A percentile compares a stretch with the other conserved stretches of the same genome.
phyloP scores from a whole-genome alignment of 305 asterid genomes.

The Rubia peregrina region DNA sequence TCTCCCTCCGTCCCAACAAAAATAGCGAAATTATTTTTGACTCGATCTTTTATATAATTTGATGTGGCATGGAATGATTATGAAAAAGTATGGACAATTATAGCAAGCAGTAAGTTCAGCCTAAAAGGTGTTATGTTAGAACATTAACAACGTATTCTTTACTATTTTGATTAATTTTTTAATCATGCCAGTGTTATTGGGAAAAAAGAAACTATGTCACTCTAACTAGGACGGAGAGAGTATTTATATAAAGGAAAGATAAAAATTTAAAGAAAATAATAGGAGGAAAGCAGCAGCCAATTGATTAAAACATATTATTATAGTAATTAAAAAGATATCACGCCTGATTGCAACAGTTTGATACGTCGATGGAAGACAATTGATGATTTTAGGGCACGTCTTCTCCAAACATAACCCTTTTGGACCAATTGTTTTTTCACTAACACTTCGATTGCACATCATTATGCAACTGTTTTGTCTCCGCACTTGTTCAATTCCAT shows the following conservation, averaged over 20 bases:
- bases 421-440: slow-evolving; percentile 17
- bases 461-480: slow-evolving; percentile 19
- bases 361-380: slow-evolving; percentile 24
- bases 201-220: too few relatives aligned
- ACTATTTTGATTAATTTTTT: too few relatives aligned
- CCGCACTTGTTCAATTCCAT: background rate
- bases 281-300: slow-evolving; percentile 1
- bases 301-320: slow-evolving; percentile 23
- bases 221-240: too few relatives aligned
- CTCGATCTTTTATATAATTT: too few relatives aligned
- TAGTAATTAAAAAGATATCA: slow-evolving; percentile 37
- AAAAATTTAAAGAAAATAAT: background rate
- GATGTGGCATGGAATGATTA: too few relatives aligned
- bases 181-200: too few relatives aligned
- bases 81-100: too few relatives aligned
- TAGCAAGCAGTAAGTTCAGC: too few relatives aligned
- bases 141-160: too few relatives aligned
- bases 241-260: background rate
- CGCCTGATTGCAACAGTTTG: slow-evolving; percentile 40
- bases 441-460: slow-evolving; percentile 11
- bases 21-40: too few relatives aligned
- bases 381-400: slow-evolving; percentile 52
- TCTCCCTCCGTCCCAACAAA: too few relatives aligned
- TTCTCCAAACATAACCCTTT: slow-evolving; percentile 9
- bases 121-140: too few relatives aligned